A percentile compares a stretch with the other conserved stretches of the same genome.
These are phyloP conservation scores for Madurella fahalii DNA, from an alignment of 2,329 filamentous ascomycete species.

Conservation along the genomic window DNA sequence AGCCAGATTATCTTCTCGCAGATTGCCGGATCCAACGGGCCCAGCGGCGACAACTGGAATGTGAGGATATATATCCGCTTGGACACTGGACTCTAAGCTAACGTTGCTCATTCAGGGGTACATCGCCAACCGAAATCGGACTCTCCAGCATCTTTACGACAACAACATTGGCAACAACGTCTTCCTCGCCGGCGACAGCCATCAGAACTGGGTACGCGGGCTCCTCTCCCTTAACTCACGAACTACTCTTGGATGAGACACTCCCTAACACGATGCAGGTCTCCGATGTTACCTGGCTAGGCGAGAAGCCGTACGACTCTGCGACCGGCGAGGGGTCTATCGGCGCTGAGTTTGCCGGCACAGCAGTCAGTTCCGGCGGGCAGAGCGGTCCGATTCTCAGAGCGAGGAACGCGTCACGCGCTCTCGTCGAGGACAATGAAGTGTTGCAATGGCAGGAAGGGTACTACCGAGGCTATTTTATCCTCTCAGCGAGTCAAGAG, in stretches of 20 bases:
- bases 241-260: too few relatives aligned
- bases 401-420: slow-evolving; percentile 50
- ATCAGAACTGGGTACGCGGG: slow-evolving; percentile 60
- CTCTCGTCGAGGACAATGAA: slow-evolving; percentile 47
- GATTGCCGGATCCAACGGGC: slow-evolving; percentile 22
- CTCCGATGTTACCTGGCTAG: slow-evolving; percentile 55
- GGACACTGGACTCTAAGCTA: too few relatives aligned
- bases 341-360: slow-evolving; percentile 62
- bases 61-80: too few relatives aligned
- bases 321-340: slow-evolving; percentile 51
- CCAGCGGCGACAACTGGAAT: slow-evolving; percentile 37
- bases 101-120: slow-evolving; percentile 45
- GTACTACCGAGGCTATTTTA: slow-evolving; percentile 70
- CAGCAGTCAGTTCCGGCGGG: slow-evolving; percentile 54
- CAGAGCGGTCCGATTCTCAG: slow-evolving; percentile 43
- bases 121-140: slow-evolving; percentile 67
- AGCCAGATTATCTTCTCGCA: slow-evolving; percentile 62
- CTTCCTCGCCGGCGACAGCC: slow-evolving; percentile 66
- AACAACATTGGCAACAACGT: slow-evolving; percentile 70
- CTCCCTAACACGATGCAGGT: too few relatives aligned
- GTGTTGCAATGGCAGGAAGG: slow-evolving; percentile 69
- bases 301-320: slow-evolving; percentile 48
- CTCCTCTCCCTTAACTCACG: too few relatives aligned
- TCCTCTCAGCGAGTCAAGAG: slow-evolving; percentile 54
- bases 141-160: slow-evolving; percentile 60